phyloP scores from a whole-genome alignment of 305 asterid species.

The Plantago coronopus region DNA sequence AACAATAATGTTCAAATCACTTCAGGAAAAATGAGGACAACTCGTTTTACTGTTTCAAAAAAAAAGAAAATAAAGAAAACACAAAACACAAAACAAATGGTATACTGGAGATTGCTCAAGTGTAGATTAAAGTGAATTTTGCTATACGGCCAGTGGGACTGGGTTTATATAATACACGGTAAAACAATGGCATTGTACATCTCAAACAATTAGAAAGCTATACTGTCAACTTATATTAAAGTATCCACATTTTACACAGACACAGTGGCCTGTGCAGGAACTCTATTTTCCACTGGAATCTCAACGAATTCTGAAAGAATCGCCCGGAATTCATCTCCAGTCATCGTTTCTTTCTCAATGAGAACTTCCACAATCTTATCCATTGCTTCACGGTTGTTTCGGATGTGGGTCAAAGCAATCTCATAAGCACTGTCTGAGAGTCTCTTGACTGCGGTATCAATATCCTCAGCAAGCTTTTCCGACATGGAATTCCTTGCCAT shows the following conservation, averaged over 20 bases:
- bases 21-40: no score
- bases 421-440: slow-evolving; percentile 74
- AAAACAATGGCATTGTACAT: slow-evolving; percentile 21
- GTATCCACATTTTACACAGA: slow-evolving; percentile 39
- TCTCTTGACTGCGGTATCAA: slow-evolving; percentile 78
- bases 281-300: slow-evolving; percentile 74
- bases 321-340: slow-evolving; percentile 89
- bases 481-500: slow-evolving; percentile 98
- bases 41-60: no score
- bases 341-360: slow-evolving; percentile 85
- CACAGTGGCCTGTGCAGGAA: slow-evolving; percentile 50
- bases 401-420: slow-evolving; percentile 67
- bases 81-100: no score
- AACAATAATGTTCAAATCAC: no score
- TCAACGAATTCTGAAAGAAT: slow-evolving; percentile 75
- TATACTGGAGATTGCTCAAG: background rate
- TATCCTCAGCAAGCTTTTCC: slow-evolving; percentile 91
- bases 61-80: no score
- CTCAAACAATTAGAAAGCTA: slow-evolving; percentile 16
- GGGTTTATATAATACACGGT: slow-evolving; percentile 7
- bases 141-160: slow-evolving; percentile 1
- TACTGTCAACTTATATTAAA: slow-evolving; percentile 6
- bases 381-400: slow-evolving; percentile 86
- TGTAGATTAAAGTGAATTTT: background rate
- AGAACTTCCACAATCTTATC: slow-evolving; percentile 89